Evolutionary conservation across 1,139 yeast species (phyloP).

Genomic region (Diutina scorzettiae): DNA sequence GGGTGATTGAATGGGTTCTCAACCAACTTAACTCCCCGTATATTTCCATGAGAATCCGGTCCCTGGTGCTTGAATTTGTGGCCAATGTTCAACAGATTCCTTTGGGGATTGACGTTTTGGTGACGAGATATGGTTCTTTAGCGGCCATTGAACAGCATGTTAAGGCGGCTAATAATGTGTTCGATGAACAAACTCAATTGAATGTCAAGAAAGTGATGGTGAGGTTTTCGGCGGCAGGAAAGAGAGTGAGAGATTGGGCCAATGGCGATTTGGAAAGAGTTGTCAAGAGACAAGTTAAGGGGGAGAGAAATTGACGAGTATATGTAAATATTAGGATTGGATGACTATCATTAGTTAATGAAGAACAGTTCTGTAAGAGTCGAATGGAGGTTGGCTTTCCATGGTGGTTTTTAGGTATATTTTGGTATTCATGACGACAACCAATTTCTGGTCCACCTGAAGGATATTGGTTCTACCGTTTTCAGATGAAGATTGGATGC

Average conservation of each 20-base stretch:
- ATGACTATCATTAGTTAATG: no score
- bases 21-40: slow-evolving; percentile 43
- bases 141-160: slow-evolving; percentile 34
- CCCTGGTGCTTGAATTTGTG: slow-evolving; percentile 30
- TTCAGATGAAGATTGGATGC: no score
- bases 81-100: slow-evolving; percentile 39
- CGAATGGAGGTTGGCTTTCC: no score
- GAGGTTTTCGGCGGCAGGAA: slow-evolving; percentile 34
- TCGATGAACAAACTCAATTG: slow-evolving; percentile 25
- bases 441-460: no score
- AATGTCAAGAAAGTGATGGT: slow-evolving; percentile 35
- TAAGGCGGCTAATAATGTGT: slow-evolving; percentile 11
- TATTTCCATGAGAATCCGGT: slow-evolving; percentile 25
- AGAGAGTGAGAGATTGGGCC: slow-evolving; percentile 54
- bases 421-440: no score
- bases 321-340: no score
- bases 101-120: slow-evolving; percentile 46
- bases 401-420: no score
- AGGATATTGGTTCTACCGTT: no score
- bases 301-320: no score
- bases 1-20: slow-evolving; percentile 57
- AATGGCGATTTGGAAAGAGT: slow-evolving; percentile 24
- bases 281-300: slow-evolving; percentile 10
- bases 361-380: no score
- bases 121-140: slow-evolving; percentile 53